Evolutionary conservation across 2,329 filamentous ascomycete genomes (phyloP).

Genomic region (Fusarium subglutinans): DNA sequence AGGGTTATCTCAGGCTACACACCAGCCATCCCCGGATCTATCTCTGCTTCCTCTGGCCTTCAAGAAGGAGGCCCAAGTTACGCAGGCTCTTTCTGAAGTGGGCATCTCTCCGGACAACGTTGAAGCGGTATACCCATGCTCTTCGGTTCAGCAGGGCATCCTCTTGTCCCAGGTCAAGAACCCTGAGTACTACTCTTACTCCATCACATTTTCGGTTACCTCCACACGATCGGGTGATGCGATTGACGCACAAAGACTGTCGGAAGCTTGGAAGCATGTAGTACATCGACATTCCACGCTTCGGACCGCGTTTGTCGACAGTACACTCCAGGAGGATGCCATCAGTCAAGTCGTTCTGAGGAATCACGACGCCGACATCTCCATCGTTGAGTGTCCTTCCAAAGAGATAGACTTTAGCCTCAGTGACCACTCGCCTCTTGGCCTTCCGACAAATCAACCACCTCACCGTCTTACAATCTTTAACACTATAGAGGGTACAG

Average conservation of each 20-base stretch:
- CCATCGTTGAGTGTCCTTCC: background rate
- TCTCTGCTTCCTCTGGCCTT: conserved; percentile 20
- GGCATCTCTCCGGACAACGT: background rate
- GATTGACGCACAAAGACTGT: conserved; percentile 9
- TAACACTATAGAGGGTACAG: background rate
- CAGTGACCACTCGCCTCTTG: background rate
- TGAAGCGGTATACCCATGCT: conserved; percentile 35
- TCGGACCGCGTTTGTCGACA: conserved; percentile 35
- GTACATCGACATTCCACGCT: conserved; percentile 35
- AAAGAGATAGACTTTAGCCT: background rate
- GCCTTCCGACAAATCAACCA: background rate
- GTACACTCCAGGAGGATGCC: background rate
- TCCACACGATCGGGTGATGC: background rate
- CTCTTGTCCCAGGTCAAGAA: conserved; percentile 31
- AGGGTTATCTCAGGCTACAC: background rate
- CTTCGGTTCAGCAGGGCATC: conserved; percentile 36
- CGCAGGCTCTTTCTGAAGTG: background rate
- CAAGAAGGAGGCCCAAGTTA: background rate
- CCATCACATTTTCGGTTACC: conserved; percentile 21
- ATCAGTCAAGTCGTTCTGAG: conserved; percentile 38
- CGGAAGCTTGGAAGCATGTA: conserved; percentile 32
- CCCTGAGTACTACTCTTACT: conserved; percentile 34
- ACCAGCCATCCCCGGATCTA: background rate
- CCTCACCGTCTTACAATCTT: conserved; percentile 31
- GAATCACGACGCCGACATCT: background rate